Evolutionary conservation across 805 yeast species (phyloP).

Genomic region (Spathaspora passalidarum): DNA sequence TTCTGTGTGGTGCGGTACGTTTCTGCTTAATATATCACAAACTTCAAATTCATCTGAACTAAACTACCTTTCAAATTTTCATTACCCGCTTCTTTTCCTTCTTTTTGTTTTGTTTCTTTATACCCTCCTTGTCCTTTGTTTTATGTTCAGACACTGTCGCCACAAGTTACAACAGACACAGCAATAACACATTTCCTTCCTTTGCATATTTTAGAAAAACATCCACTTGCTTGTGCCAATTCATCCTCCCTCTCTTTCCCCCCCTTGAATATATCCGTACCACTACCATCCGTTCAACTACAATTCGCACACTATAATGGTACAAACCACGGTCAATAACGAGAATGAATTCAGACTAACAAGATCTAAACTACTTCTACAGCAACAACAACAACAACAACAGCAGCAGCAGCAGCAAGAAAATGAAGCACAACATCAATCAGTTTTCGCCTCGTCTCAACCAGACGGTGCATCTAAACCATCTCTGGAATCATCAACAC

Average conservation of each 20-base stretch:
- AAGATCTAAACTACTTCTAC: conserved; percentile 20
- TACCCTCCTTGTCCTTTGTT: background rate
- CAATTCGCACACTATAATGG: conserved; percentile 6
- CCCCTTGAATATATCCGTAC: too few relatives aligned
- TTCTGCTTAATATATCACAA: too few relatives aligned
- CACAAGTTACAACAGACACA: background rate
- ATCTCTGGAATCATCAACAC: background rate
- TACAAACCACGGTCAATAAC: conserved; percentile 23
- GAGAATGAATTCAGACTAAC: conserved; percentile 39
- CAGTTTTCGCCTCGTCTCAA: background rate
- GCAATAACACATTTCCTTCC: background rate
- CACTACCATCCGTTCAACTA: too few relatives aligned
- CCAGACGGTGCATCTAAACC: background rate
- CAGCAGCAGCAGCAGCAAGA: background rate
- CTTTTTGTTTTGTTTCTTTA: background rate
- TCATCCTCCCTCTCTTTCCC: too few relatives aligned
- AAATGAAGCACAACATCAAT: too few relatives aligned
- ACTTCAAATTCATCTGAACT: too few relatives aligned
- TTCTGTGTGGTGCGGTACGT: too few relatives aligned
- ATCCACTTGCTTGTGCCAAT: too few relatives aligned
- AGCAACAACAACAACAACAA: conserved; percentile 1
- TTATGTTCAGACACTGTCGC: background rate
- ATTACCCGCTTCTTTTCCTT: background rate
- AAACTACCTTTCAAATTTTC: background rate
- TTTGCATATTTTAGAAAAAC: background rate